Evolutionary conservation across 139 green algal species (phyloP), one percentile per base, ranked within the genome.

Genomic region (Coelastrella sp.): DNA sequence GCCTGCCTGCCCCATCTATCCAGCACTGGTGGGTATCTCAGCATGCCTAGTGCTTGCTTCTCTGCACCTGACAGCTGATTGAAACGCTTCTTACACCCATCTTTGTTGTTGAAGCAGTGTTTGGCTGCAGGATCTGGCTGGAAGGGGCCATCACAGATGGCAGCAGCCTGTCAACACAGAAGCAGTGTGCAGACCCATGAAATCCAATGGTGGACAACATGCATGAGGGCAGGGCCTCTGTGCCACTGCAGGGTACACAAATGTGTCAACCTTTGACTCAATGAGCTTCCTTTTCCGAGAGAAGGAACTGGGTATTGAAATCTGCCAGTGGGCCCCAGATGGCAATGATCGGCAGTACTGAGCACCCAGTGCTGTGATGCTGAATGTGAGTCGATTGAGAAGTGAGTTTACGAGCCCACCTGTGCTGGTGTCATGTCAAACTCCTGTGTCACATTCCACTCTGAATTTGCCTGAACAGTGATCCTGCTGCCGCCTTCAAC

Each of bases 391-490:
- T 76, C 9, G 68, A 22, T 22, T 49, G 35, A 49, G 0, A 22
- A 76, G 68, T 76, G 68, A 22, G 68, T 27, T 27, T 8, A 49
- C 3, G 35, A 3, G 35, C 35, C 35, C 3, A 60, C 27, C 49
- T 85, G 79, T 58, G 81, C 82, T 65, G 82, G 82, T 8, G 82
- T 87, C 0, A 87, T 63, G 63, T 87, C 82, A 65, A 79, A 87
- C 35, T 76, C 81, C 60, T 87, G 81, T 15, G 82, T 87, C 15
- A 79, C 27, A 12, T 73, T 87, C 82, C 82, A 87, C 7, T 68
- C 22, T 49, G 65, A 65, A 4, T 78, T 78, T 0, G 8, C 57
- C 63, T 66, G 4, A 7, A 87, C 17, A 10, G 7, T 57, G 63
- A 87, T 87, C 15, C 14, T 49, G 65, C 82, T 87, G 63, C 65